phyloP scores from a whole-genome alignment of 2,329 filamentous ascomycete genomes.

The Lecanosticta acicola region DNA sequence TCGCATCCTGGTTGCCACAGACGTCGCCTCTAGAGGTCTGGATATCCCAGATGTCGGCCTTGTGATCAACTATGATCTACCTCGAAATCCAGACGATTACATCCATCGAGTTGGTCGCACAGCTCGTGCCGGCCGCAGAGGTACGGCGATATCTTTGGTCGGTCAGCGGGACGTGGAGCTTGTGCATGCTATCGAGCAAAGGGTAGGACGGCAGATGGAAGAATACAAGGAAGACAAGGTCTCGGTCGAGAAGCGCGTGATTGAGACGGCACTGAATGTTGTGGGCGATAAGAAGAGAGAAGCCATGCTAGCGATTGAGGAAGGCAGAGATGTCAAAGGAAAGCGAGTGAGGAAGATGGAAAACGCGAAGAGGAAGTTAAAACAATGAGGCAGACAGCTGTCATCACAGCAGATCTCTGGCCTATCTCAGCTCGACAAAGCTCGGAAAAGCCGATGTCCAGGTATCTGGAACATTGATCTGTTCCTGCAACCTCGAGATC shows the following conservation, averaged over 20 bases:
- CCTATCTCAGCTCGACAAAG: too few relatives aligned
- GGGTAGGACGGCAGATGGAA: constrained; percentile 74
- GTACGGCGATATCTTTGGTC: constrained; percentile 79
- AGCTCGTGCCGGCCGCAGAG: constrained; percentile 78
- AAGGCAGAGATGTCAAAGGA: constrained; percentile 85
- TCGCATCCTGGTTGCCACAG: constrained; percentile 81
- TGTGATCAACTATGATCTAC: constrained; percentile 93
- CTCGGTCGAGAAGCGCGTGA: constrained; percentile 83
- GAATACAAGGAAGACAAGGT: constrained; percentile 86
- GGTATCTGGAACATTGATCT: too few relatives aligned
- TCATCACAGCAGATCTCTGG: too few relatives aligned
- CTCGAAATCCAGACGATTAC: constrained; percentile 94
- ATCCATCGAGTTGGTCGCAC: constrained; percentile 95
- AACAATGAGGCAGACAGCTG: too few relatives aligned
- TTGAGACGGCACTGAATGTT: constrained; percentile 77
- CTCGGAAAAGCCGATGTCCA: too few relatives aligned
- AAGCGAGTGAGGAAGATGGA: constrained; percentile 48
- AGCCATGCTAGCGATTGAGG: constrained; percentile 83
- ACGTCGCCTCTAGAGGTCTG: constrained; percentile 87
- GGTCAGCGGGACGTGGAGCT: constrained; percentile 90
- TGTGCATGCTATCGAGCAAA: constrained; percentile 79
- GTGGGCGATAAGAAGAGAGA: constrained; percentile 96
- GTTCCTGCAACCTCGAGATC: too few relatives aligned
- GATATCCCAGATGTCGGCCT: constrained; percentile 89
- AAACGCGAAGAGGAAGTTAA: background rate